Conservation (phyloP, 192 early-diverging fungal species). For the Funneliformis mosseae region DNA sequence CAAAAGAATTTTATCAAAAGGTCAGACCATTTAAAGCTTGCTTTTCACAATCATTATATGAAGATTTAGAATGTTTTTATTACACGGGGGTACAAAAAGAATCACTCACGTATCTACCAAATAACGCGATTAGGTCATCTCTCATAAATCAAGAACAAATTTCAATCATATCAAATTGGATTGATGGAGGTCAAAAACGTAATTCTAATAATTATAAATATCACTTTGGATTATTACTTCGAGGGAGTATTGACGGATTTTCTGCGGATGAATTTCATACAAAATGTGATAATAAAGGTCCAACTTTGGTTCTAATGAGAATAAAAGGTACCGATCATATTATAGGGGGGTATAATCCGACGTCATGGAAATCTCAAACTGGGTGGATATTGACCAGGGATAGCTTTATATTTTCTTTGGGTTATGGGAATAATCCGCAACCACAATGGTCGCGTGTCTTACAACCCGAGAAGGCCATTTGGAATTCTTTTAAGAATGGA, state of each 20-base stretch:
- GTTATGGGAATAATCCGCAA: neutral
- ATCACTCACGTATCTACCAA: neutral
- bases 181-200: neutral
- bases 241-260: neutral
- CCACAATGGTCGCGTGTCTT: neutral
- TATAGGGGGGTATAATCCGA: constrained; percentile 6
- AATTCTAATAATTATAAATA: neutral
- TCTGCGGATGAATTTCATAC: neutral
- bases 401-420: constrained; percentile 14
- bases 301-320: neutral
- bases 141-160: neutral
- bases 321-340: constrained; percentile 1
- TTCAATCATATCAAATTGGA: neutral
- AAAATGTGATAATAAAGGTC: constrained; percentile 3
- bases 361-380: neutral
- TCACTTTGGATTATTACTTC: neutral
- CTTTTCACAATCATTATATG: neutral
- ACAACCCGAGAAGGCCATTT: neutral
- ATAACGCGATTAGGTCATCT: neutral
- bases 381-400: neutral
- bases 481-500: neutral
- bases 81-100: neutral
- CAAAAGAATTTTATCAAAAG: neutral
- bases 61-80: neutral
- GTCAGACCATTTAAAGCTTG: neutral